Conservation (phyloP, 1,139 yeast species). For the Citeromyces hawaiiensis region DNA sequence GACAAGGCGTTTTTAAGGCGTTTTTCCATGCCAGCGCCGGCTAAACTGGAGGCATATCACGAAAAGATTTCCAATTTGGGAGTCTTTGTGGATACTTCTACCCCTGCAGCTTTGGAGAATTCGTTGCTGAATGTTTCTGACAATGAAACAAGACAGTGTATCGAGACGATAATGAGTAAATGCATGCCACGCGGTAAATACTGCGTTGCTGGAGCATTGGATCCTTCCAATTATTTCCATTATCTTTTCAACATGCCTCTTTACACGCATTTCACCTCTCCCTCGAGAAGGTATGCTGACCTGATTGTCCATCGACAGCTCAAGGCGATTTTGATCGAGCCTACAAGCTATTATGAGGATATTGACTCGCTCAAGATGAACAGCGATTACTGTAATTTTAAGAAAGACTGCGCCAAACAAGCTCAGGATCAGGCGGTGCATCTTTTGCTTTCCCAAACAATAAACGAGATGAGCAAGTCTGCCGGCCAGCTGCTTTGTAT, state of each 20-base stretch:
- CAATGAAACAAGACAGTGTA: conserved; percentile 51
- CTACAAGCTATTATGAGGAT: conserved; percentile 31
- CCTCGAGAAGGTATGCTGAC: conserved; percentile 86
- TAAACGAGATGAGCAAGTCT: conserved; percentile 61
- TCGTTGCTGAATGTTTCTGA: conserved; percentile 59
- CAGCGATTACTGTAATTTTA: conserved; percentile 89
- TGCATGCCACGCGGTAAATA: conserved; percentile 80
- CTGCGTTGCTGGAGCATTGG: conserved; percentile 79
- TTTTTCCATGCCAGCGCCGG: conserved; percentile 74
- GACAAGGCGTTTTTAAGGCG: conserved; percentile 77
- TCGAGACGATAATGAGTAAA: conserved; percentile 71
- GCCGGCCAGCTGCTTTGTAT: conserved; percentile 75
- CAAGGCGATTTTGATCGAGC: conserved; percentile 42
- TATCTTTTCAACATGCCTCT: conserved; percentile 73
- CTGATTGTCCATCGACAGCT: conserved; percentile 86
- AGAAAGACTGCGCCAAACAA: conserved; percentile 83
- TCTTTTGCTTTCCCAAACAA: conserved; percentile 69
- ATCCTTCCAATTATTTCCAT: conserved; percentile 67
- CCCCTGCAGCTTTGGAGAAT: conserved; percentile 59
- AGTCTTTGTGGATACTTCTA: conserved; percentile 58
- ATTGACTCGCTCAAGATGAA: conserved; percentile 64
- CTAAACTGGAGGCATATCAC: conserved; percentile 70
- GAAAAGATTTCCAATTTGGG: conserved; percentile 57
- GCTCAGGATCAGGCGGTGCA: conserved; percentile 96
- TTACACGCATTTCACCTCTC: conserved; percentile 90